phyloP scores from a whole-genome alignment of 2,329 filamentous ascomycete species.

The Pseudogymnoascus sp. region DNA sequence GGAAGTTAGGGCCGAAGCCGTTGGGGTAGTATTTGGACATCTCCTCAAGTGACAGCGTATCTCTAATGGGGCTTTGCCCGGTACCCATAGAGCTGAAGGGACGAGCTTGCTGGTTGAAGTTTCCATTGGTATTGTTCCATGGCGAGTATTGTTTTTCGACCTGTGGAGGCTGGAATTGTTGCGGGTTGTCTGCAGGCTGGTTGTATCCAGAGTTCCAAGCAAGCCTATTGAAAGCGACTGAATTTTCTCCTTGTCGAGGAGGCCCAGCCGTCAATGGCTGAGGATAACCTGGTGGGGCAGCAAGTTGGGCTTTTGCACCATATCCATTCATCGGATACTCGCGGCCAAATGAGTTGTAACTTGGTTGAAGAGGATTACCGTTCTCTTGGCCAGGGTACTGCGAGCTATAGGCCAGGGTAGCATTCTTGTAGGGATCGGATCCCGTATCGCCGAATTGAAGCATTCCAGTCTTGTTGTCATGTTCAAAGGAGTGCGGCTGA shows the following conservation, averaged over 20 bases:
- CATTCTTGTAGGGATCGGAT: not conserved
- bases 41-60: slow-evolving; percentile 22
- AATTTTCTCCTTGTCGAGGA: slow-evolving; percentile 26
- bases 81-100: slow-evolving; percentile 7
- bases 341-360: not conserved
- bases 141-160: not conserved
- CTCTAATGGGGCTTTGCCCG: slow-evolving; percentile 15
- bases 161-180: not conserved
- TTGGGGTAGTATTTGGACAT: slow-evolving; percentile 25
- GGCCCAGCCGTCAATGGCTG: slow-evolving; percentile 30
- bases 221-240: slow-evolving; percentile 12
- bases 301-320: not conserved
- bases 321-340: slow-evolving; percentile 1
- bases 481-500: not conserved
- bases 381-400: not conserved
- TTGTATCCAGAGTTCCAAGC: not conserved
- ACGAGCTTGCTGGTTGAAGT: not conserved
- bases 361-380: not conserved
- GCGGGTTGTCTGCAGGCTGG: not conserved
- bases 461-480: not conserved
- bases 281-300: slow-evolving; percentile 21
- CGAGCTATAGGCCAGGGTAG: not conserved
- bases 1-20: slow-evolving; percentile 19
- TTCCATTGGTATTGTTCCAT: slow-evolving; percentile 10
- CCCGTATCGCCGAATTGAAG: not conserved